Percentiles rank a stretch among this genome's conserved stretches.
phyloP scores from a whole-genome alignment of 495 filamentous ascomycete genomes.

The Penicillium fimorum region DNA sequence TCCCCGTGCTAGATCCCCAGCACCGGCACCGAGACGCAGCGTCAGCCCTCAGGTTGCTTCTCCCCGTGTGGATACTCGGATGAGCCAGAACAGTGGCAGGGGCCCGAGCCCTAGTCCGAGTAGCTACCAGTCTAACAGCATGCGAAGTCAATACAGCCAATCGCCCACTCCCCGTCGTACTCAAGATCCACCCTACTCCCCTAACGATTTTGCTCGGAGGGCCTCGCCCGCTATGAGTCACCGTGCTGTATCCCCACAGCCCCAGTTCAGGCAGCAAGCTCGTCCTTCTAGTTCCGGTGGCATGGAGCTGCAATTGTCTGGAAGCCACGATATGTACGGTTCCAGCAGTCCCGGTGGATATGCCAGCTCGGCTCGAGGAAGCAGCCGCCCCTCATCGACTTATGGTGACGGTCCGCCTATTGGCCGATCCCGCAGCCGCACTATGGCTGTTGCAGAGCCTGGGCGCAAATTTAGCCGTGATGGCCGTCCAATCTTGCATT shows the following conservation, averaged over 20 bases:
- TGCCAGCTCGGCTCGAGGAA: conserved; percentile 49
- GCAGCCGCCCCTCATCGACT: conserved; percentile 54
- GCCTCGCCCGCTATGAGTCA: conserved; percentile 45
- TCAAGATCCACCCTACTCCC: conserved; percentile 54
- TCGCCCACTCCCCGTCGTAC: conserved; percentile 52
- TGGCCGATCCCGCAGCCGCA: conserved; percentile 73
- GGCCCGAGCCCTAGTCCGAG: conserved; percentile 37
- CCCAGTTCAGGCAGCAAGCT: conserved; percentile 55
- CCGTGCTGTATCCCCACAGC: conserved; percentile 60
- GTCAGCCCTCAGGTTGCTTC: conserved; percentile 48
- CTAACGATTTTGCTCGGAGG: conserved; percentile 50
- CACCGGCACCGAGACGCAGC: conserved; percentile 54
- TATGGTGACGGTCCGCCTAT: conserved; percentile 56
- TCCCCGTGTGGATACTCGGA: conserved; percentile 40
- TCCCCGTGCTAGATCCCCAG: conserved; percentile 49
- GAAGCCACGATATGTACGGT: conserved; percentile 47
- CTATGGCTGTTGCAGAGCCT: conserved; percentile 59
- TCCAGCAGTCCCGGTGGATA: conserved; percentile 47
- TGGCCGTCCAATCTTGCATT: conserved; percentile 85
- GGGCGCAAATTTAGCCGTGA: conserved; percentile 77
- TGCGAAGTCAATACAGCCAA: conserved; percentile 41
- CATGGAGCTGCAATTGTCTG: conserved; percentile 81
- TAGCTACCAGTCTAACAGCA: conserved; percentile 42
- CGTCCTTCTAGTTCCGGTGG: conserved; percentile 66
- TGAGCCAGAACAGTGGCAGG: conserved; percentile 37